Conservation (phyloP, 345 rosid species). For the Pugionium cornutum region DNA sequence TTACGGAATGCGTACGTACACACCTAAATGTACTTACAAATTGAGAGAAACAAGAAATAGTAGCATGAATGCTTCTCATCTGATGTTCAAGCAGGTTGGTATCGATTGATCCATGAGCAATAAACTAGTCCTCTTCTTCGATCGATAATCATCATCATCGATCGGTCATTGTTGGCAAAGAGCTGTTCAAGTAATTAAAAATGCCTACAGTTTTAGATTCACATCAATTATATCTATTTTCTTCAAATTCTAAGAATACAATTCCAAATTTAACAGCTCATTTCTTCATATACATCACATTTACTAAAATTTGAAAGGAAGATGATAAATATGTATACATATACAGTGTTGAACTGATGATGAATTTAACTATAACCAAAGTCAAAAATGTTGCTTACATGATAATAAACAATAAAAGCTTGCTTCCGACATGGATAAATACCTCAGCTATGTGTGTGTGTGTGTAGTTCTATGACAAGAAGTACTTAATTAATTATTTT, state of each 20-base stretch:
- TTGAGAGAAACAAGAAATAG: not conserved
- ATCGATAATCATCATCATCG: not conserved
- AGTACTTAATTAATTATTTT: too few species aligned
- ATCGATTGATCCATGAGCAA: not conserved
- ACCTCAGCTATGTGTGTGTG: conserved; percentile 21
- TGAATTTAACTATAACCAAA: conserved; percentile 1
- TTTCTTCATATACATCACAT: conserved; percentile 22
- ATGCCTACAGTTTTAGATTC: conserved; percentile 14
- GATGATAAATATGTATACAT: conserved; percentile 1
- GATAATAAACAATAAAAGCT: conserved; percentile 7
- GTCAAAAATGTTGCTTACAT: conserved; percentile 32
- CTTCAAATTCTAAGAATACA: not conserved
- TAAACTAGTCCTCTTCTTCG: not conserved
- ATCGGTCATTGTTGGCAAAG: not conserved
- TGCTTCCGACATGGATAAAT: conserved; percentile 23
- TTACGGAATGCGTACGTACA: not conserved
- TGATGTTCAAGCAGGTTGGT: conserved; percentile 11
- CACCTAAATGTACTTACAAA: conserved; percentile 20
- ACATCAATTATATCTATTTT: not conserved
- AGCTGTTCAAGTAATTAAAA: conserved; percentile 7
- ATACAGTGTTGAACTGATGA: too few species aligned
- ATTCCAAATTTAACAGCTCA: conserved; percentile 5
- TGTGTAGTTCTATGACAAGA: conserved; percentile 16
- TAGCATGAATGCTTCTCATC: conserved; percentile 17
- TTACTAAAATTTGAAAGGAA: conserved; percentile 14